Evolutionary conservation across 2,329 filamentous ascomycete genomes (phyloP), one percentile per base, ranked within the genome.

Genomic region (Alternaria burnsii): DNA sequence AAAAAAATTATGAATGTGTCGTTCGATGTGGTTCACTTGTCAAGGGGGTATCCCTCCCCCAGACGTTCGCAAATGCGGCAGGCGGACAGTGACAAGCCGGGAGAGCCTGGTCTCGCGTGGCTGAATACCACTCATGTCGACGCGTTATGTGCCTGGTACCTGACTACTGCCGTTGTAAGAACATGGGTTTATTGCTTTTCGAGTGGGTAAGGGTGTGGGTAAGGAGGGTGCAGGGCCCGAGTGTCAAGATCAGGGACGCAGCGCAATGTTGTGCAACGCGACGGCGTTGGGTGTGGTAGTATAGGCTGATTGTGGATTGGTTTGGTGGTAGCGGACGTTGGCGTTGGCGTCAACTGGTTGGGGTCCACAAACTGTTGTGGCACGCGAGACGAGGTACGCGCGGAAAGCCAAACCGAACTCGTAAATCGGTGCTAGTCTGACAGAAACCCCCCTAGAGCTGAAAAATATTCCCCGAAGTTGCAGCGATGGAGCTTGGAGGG

Each of bases 51-150:
- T 41, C 54, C 54, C 54, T 32, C 36, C 54, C 54, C 54, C 54
- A 56, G 18, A 42, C 54, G 44, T 56, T 56, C 28, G 51, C 22
- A 41, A 20, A 41, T 12, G 28, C 30, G 46, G 18, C 51, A 47
- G 43, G 24, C 40, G 20, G 42, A 30, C 44, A 47, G 18, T 59
- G 60, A 62, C 60, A 56, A 26, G 42, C 60, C 42, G 52, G 60
- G 60, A 48, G 40, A 46, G 46, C 56, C 60, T 44, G 20, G 56
- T 56, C 38, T 59, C 57, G 57, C 44, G 52, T 55, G 44, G 57
- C 26, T 48, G 43, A 55, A 47, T 24, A 50, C 46, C 46, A 38
- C 32, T 24, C 46, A 50, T 24, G 18, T 48, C 20, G 30, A 48
- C 50, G 50, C 50, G 50, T 41, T 30, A 26, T 41, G 50, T 52